These are phyloP conservation scores for Tricholoma hemisulphureum DNA, from an alignment of 768 basidiomycete species.

Conservation along the genomic window DNA sequence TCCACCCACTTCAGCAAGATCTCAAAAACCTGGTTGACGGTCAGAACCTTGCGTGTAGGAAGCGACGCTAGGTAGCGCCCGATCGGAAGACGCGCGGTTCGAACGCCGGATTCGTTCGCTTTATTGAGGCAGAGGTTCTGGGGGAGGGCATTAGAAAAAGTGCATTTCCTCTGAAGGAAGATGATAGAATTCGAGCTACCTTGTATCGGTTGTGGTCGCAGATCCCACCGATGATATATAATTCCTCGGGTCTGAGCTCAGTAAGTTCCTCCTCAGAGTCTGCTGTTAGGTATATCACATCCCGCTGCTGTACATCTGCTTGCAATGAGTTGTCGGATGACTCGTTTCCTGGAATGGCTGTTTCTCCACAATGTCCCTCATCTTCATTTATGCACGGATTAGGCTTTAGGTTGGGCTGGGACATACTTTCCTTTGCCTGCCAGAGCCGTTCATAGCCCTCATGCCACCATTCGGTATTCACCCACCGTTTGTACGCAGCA, in stretches of 20 bases:
- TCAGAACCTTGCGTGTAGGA: constrained; percentile 90
- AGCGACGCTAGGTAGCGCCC: constrained; percentile 85
- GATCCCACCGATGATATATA: constrained; percentile 94
- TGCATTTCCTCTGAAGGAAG: neutral
- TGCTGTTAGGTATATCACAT: constrained; percentile 89
- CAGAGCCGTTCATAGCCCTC: constrained; percentile 73
- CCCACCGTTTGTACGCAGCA: constrained; percentile 77
- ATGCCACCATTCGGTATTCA: constrained; percentile 78
- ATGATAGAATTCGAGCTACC: constrained; percentile 35
- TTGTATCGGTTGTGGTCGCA: constrained; percentile 97
- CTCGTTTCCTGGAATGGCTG: neutral
- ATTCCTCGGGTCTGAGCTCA: constrained; percentile 80
- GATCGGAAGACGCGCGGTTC: constrained; percentile 90
- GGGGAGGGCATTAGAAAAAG: constrained; percentile 6
- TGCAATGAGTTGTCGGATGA: neutral
- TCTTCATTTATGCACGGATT: neutral
- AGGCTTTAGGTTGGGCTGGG: neutral
- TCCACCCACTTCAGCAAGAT: constrained; percentile 91
- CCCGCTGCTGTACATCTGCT: constrained; percentile 40
- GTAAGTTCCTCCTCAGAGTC: constrained; percentile 85
- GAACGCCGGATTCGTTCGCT: constrained; percentile 68
- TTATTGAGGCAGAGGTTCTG: constrained; percentile 91
- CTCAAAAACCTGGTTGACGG: constrained; percentile 95
- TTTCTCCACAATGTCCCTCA: neutral
- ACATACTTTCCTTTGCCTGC: constrained; percentile 27